Evolutionary conservation across 768 basidiomycete species (phyloP).

Genomic region (Tulasnella sp.): DNA sequence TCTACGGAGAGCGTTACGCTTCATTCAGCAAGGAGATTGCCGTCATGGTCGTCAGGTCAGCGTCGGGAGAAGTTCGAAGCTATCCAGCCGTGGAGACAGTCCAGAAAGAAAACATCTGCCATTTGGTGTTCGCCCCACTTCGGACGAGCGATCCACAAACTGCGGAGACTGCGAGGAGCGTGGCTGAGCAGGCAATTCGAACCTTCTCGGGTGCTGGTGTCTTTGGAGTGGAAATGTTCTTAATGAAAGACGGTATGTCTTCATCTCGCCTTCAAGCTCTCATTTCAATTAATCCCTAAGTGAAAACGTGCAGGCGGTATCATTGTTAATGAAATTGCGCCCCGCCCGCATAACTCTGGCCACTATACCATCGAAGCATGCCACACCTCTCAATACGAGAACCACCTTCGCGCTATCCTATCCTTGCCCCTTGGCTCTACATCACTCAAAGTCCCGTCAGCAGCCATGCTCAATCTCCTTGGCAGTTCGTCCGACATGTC

Average conservation of each 20-base stretch:
- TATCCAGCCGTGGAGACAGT: slow-evolving; percentile 94
- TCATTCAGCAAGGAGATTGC: slow-evolving; percentile 84
- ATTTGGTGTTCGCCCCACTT: slow-evolving; percentile 84
- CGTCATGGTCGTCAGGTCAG: slow-evolving; percentile 89
- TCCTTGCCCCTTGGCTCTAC: slow-evolving; percentile 84
- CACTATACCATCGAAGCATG: slow-evolving; percentile 99
- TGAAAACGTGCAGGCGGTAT: slow-evolving; percentile 47
- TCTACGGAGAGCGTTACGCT: slow-evolving; percentile 94
- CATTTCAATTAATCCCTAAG: not conserved
- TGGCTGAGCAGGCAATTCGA: slow-evolving; percentile 74
- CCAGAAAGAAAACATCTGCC: slow-evolving; percentile 87
- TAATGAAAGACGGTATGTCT: slow-evolving; percentile 67
- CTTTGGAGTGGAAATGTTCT: slow-evolving; percentile 98
- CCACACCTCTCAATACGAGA: slow-evolving; percentile 92
- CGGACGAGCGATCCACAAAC: slow-evolving; percentile 33
- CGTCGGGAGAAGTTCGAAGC: slow-evolving; percentile 57
- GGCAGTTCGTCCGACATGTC: slow-evolving; percentile 62
- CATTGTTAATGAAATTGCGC: slow-evolving; percentile 93
- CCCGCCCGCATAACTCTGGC: slow-evolving; percentile 95
- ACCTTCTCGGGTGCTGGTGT: slow-evolving; percentile 82
- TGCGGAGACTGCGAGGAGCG: slow-evolving; percentile 45
- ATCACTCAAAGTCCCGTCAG: slow-evolving; percentile 70
- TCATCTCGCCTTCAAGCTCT: not conserved
- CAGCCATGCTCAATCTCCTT: slow-evolving; percentile 91
- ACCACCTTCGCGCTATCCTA: slow-evolving; percentile 91